Evolutionary conservation across 2,329 filamentous ascomycete species (phyloP).

Genomic region (Basipetospora chlamydospora): DNA sequence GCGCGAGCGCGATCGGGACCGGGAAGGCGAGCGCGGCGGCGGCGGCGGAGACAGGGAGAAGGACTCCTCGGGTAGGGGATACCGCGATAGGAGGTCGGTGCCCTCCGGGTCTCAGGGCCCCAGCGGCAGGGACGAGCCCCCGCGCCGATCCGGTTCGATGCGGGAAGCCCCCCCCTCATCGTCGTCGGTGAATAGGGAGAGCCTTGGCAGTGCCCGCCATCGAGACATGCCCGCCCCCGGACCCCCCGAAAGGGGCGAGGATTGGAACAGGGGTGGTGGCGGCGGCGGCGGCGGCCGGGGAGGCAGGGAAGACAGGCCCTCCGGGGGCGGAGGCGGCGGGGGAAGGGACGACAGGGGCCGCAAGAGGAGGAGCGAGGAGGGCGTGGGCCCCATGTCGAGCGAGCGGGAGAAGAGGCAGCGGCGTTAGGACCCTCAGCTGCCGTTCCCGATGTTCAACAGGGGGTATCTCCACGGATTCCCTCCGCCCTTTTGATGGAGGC

Average conservation of each 20-base stretch:
- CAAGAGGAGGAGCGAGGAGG: conserved; percentile 36
- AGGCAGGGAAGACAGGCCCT: not conserved
- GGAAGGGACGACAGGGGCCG: conserved; percentile 21
- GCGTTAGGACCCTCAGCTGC: conserved; percentile 19
- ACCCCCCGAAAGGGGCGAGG: conserved; percentile 14
- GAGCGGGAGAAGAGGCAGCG: conserved; percentile 41
- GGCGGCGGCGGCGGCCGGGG: conserved; percentile 15
- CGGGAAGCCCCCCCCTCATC: conserved; percentile 7
- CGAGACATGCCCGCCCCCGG: conserved; percentile 12
- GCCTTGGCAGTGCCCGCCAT: conserved; percentile 18
- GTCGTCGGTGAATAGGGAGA: too few species aligned
- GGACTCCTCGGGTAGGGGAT: conserved; percentile 23
- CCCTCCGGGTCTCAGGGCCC: conserved; percentile 10
- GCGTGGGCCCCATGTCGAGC: conserved; percentile 19
- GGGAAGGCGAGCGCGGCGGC: conserved; percentile 28
- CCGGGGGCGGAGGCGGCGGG: conserved; percentile 15
- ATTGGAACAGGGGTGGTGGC: conserved; percentile 20
- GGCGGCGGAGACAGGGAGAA: conserved; percentile 14
- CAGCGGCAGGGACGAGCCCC: conserved; percentile 4
- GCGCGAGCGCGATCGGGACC: conserved; percentile 31
- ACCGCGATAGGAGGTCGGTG: conserved; percentile 27
- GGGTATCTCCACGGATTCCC: too few species aligned
- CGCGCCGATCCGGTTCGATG: conserved; percentile 12
- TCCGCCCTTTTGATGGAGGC: not conserved
- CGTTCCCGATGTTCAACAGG: not conserved